phyloP scores from a whole-genome alignment of 345 rosid species.

The Anacardium occidentale region DNA sequence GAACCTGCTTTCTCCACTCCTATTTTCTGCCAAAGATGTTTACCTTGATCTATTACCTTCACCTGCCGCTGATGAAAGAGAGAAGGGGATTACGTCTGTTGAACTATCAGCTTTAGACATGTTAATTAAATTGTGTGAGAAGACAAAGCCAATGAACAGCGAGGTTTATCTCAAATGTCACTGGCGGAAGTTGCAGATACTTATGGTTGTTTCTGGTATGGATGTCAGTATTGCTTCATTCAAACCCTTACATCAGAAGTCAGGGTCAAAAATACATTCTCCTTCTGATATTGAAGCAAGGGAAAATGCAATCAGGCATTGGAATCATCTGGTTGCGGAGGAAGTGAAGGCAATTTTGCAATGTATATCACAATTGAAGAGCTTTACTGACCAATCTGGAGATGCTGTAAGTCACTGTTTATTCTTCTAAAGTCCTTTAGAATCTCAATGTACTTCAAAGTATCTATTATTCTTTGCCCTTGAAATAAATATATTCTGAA shows the following conservation, averaged over 20 bases:
- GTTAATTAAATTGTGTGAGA: conserved; percentile 69
- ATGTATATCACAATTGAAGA: conserved; percentile 60
- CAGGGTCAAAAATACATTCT: conserved; percentile 29
- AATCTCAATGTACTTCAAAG: conserved; percentile 13
- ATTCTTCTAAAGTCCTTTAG: conserved; percentile 8
- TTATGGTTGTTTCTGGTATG: conserved; percentile 55
- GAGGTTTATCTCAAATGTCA: conserved; percentile 76
- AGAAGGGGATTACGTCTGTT: conserved; percentile 42
- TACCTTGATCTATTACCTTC: conserved; percentile 42
- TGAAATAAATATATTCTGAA: background rate
- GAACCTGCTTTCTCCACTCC: conserved; percentile 69
- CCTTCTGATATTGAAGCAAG: conserved; percentile 36
- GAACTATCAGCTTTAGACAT: conserved; percentile 76
- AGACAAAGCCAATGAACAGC: conserved; percentile 50
- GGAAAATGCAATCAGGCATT: conserved; percentile 46
- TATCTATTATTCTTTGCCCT: background rate
- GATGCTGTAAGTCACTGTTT: conserved; percentile 54
- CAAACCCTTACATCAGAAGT: conserved; percentile 35
- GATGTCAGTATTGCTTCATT: conserved; percentile 35
- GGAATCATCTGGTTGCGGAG: conserved; percentile 61
- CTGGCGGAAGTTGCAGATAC: conserved; percentile 73
- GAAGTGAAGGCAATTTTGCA: conserved; percentile 77
- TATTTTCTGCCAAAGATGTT: conserved; percentile 51
- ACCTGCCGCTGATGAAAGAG: conserved; percentile 35
- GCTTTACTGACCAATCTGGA: conserved; percentile 48